Percentiles rank a stretch among this genome's conserved stretches.
phyloP scores from a whole-genome alignment of 768 basidiomycete genomes.

The Agaricus bisporus region DNA sequence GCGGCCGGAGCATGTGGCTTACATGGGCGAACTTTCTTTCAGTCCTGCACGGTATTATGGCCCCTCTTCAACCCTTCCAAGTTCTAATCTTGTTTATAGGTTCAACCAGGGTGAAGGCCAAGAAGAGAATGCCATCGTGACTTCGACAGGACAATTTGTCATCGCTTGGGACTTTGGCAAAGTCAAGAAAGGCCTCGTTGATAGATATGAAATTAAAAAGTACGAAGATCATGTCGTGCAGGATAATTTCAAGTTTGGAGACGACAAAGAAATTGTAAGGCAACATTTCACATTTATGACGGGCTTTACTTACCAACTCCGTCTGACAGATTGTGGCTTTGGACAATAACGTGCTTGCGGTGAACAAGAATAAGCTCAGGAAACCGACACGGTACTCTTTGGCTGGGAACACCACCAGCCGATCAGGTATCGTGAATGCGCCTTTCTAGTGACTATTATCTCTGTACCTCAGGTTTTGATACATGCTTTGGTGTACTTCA shows the following conservation, averaged over 20 bases:
- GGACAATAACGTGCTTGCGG: constrained; percentile 86
- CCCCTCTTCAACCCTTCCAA: not conserved
- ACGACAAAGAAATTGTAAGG: constrained; percentile 91
- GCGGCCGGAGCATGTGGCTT: constrained; percentile 87
- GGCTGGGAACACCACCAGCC: constrained; percentile 33
- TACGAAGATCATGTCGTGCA: constrained; percentile 94
- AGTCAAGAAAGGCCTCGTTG: constrained; percentile 86
- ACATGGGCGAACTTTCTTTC: constrained; percentile 87
- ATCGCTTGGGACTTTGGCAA: constrained; percentile 97
- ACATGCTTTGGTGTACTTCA: constrained; percentile 10
- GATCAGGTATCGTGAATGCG: constrained; percentile 63
- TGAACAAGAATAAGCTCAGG: constrained; percentile 90
- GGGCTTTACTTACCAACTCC: not conserved
- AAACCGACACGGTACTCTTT: constrained; percentile 76
- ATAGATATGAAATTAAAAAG: constrained; percentile 95
- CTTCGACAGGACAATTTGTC: constrained; percentile 87
- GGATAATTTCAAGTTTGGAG: constrained; percentile 96
- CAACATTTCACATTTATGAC: not conserved
- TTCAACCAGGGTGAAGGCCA: constrained; percentile 90
- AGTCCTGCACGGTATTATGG: constrained; percentile 79
- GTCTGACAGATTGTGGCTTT: constrained; percentile 83
- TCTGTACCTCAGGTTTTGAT: constrained; percentile 13
- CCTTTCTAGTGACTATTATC: constrained; percentile 38
- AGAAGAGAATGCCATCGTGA: constrained; percentile 92
- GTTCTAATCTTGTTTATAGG: constrained; percentile 31